Evolutionary conservation across 2,329 filamentous ascomycete genomes (phyloP), one percentile per base, ranked within the genome.

Genomic region (Penicillium sp.): DNA sequence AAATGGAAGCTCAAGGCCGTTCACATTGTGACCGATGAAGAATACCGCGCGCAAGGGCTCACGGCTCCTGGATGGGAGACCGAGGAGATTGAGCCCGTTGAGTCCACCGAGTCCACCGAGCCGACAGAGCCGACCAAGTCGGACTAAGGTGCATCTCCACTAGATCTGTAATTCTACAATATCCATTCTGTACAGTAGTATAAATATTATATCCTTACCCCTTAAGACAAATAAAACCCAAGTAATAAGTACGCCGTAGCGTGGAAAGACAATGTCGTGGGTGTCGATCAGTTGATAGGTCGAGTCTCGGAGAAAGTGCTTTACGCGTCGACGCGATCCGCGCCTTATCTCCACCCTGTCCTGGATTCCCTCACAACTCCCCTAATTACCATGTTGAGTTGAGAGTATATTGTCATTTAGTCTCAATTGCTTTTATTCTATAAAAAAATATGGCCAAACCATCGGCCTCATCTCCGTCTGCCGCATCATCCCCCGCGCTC

Each of bases 1-100:
- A 88, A 88, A 67, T 85, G 82, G 78, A 86, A 83, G 65, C 76
- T 86, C 36, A 82, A 82, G 64, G 73, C 86, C 23, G 77, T 86
- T 31, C 78, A 79, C 45, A 77, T 87, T 42, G 70, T 87, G 6
- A 74, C 76, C 13, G 84, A 87, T 57, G 77, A 79, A 36, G 77
- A 83, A 23, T 86, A 81, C 62, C 75, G 78, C 49, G 71, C 71
- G 13, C 67, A 70, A 43, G 80, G 79, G 1, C 69, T 81, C 21
- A 75, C 71, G 15, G 80, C 75, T 39, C 81, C 82, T 17, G 82
- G 82, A 2, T 85, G 81, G 81, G 75, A 79, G 44, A 57, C 52
- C 15, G 59, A 62, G 36, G 17, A n/a, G 35, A n/a, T 10, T 38
- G 17, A 36, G 8, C 8, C 10, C 39, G 10, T 48, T 21, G 52